These are phyloP conservation scores for Leishmania guyanensis DNA, from an alignment of 208 protist genomes.

Conservation along the genomic window DNA sequence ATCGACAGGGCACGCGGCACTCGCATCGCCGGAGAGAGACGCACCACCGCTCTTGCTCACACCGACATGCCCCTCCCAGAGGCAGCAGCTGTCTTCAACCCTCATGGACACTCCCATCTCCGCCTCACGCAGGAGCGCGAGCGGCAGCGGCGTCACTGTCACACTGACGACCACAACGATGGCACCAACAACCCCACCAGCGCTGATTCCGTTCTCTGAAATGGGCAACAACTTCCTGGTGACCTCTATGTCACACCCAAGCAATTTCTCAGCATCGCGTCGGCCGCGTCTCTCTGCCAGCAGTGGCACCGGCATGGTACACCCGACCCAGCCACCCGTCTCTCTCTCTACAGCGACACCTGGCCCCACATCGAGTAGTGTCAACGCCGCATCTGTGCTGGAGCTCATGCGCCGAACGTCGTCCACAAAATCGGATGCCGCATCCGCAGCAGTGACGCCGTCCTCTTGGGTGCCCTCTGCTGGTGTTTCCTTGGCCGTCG, in stretches of 20 bases:
- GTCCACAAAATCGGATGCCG: neutral
- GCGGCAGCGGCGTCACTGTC: neutral
- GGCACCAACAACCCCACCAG: neutral
- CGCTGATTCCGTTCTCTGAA: conserved; percentile 22
- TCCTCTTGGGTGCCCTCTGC: neutral
- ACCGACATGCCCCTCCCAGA: conserved; percentile 6
- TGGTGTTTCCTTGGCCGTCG: conserved; percentile 3
- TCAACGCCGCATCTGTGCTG: conserved; percentile 21
- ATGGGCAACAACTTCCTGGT: conserved; percentile 11
- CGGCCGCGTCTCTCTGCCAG: conserved; percentile 2
- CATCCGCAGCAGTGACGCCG: neutral
- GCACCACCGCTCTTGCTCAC: conserved; percentile 12
- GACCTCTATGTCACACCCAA: neutral
- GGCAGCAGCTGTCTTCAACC: conserved; percentile 2
- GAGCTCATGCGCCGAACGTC: conserved; percentile 26
- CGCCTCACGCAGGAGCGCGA: neutral
- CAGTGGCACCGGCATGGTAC: neutral
- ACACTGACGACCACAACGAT: neutral
- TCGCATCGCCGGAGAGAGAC: neutral
- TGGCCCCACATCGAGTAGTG: neutral
- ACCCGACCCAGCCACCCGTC: neutral
- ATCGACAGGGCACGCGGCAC: neutral
- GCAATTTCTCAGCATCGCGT: neutral
- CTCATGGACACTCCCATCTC: conserved; percentile 14
- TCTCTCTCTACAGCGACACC: neutral